Percentiles rank a stretch among this genome's conserved stretches.
These are phyloP conservation scores for Pelargonium nanum DNA, from an alignment of 345 rosid genomes.

Conservation along the genomic window DNA sequence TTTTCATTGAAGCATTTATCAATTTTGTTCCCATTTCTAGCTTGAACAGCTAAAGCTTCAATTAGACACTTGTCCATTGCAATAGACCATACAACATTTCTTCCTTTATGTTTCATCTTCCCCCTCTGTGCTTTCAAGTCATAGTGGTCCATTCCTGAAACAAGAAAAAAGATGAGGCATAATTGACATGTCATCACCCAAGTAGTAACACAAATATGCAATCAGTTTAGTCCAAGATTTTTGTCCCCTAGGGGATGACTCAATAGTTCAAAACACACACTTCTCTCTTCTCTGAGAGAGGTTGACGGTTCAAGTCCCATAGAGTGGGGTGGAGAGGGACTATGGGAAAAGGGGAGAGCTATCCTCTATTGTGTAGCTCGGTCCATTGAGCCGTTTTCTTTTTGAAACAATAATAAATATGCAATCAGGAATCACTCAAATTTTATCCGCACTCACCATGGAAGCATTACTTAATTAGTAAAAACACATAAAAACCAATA, in stretches of 20 bases:
- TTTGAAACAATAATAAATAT: too few species aligned
- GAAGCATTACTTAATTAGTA: background rate
- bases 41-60: conserved; percentile 76
- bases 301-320: too few species aligned
- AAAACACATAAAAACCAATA: background rate
- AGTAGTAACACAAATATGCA: background rate
- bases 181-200: conserved; percentile 1
- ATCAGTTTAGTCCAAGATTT: background rate
- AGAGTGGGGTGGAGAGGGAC: too few species aligned
- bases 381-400: too few species aligned
- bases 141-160: conserved; percentile 57
- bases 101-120: conserved; percentile 73
- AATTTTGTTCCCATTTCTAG: conserved; percentile 67
- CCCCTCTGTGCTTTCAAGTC: conserved; percentile 45
- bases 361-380: too few species aligned
- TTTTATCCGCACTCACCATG: background rate
- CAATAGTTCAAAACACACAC: too few species aligned
- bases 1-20: conserved; percentile 75
- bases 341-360: too few species aligned
- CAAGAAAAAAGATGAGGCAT: background rate
- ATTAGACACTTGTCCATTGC: conserved; percentile 87
- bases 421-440: too few species aligned
- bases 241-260: too few species aligned
- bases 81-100: conserved; percentile 80
- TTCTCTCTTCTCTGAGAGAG: too few species aligned